Evolutionary conservation across 108 stramenopile genomes (phyloP).

Genomic region (Chaetoceros tenuissimus): DNA sequence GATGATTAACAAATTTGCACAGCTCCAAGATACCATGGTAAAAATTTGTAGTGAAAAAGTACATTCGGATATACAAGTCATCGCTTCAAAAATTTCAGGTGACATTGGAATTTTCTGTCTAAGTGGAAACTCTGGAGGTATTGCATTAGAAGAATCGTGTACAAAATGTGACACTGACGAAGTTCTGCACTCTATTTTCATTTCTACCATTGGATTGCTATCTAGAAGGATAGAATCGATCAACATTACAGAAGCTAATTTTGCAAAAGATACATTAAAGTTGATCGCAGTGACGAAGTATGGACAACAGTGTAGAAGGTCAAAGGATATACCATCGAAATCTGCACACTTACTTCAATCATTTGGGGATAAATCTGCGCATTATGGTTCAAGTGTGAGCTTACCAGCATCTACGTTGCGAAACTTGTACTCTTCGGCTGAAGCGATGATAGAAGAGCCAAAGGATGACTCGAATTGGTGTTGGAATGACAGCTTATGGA

Average conservation of each 20-base stretch:
- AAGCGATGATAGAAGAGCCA: too few species aligned
- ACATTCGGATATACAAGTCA: not conserved
- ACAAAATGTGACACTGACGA: not conserved
- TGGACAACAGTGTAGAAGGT: not conserved
- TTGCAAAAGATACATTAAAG: not conserved
- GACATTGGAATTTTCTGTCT: not conserved
- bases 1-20: too few species aligned
- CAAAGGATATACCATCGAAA: not conserved
- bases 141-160: not conserved
- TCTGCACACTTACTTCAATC: not conserved
- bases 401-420: not conserved
- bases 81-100: not conserved
- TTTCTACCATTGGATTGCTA: not conserved
- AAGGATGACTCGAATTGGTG: conserved; percentile 40
- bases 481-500: conserved; percentile 57
- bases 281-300: not conserved
- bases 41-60: too few species aligned
- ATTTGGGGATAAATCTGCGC: not conserved
- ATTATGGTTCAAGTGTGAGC: not conserved
- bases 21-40: too few species aligned
- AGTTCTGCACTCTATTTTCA: not conserved
- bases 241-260: not conserved
- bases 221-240: not conserved
- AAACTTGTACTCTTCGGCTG: not conserved
- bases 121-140: not conserved